These are phyloP conservation scores for Coleophoma cylindrospora DNA, from an alignment of 2,329 filamentous ascomycete genomes.

Conservation along the genomic window DNA sequence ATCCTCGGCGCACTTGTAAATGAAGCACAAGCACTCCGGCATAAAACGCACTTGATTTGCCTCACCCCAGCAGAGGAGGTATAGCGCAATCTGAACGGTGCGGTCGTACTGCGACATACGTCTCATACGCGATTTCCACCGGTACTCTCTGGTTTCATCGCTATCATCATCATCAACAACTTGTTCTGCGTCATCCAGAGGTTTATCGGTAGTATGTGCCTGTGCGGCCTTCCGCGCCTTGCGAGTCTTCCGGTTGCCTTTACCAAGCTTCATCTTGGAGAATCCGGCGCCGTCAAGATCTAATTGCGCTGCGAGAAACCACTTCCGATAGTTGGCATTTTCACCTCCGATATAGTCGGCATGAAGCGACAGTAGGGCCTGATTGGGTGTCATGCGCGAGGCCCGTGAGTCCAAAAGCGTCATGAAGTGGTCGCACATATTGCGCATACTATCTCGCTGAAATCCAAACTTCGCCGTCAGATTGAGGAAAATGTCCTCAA, in stretches of 20 bases:
- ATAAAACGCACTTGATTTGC: conserved; percentile 98
- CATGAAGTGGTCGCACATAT: conserved; percentile 99
- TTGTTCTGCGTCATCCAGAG: conserved; percentile 75
- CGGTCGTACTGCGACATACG: conserved; percentile 98
- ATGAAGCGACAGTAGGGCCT: conserved; percentile 89
- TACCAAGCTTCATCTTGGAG: conserved; percentile 84
- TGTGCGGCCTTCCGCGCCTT: conserved; percentile 80
- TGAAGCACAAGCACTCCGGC: conserved; percentile 94
- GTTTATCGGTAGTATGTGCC: conserved; percentile 56
- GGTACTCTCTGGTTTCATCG: conserved; percentile 91
- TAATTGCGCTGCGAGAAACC: conserved; percentile 97
- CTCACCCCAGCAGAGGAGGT: conserved; percentile 94
- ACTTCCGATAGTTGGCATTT: conserved; percentile 97
- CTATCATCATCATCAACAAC: conserved; percentile 88
- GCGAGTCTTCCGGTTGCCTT: conserved; percentile 71
- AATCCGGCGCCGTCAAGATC: conserved; percentile 95
- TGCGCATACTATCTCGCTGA: conserved; percentile 98
- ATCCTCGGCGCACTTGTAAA: conserved; percentile 98
- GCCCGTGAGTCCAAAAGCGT: conserved; percentile 90
- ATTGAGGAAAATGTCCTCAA: conserved; percentile 97
- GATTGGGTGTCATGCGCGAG: conserved; percentile 97
- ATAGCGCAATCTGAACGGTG: conserved; percentile 86
- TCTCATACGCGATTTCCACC: conserved; percentile 99
- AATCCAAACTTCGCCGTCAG: conserved; percentile 95
- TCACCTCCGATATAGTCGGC: conserved; percentile 98